Conservation (phyloP, 768 basidiomycete species). For the Hebeloma cylindrosporum region DNA sequence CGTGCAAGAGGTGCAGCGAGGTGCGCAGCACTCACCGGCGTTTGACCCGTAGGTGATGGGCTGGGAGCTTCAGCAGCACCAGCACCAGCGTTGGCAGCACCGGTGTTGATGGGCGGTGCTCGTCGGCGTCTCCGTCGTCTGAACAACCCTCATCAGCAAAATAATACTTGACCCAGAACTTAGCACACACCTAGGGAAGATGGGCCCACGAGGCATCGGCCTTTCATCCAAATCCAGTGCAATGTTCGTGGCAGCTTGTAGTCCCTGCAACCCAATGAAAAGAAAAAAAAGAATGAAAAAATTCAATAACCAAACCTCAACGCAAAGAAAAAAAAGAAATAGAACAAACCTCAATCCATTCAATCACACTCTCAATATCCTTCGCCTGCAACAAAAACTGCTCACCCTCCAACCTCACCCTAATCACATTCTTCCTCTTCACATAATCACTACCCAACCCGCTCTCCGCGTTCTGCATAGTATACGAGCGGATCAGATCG, state of each 20-base stretch:
- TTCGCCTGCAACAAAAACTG: slow-evolving; percentile 93
- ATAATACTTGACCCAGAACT: too few relatives aligned
- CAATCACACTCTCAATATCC: slow-evolving; percentile 81
- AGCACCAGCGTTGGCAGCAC: neutral
- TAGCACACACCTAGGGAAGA: slow-evolving; percentile 72
- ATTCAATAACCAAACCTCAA: neutral
- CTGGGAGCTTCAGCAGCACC: slow-evolving; percentile 1
- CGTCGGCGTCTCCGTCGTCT: slow-evolving; percentile 35
- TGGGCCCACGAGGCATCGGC: slow-evolving; percentile 86
- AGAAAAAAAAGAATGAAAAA: neutral
- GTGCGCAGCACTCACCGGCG: slow-evolving; percentile 20
- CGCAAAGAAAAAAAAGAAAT: slow-evolving; percentile 9
- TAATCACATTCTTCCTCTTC: slow-evolving; percentile 92
- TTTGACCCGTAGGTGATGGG: slow-evolving; percentile 19
- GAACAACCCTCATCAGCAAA: too few relatives aligned
- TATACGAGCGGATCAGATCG: slow-evolving; percentile 69
- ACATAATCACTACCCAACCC: slow-evolving; percentile 93
- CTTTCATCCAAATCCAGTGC: slow-evolving; percentile 90
- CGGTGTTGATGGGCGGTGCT: slow-evolving; percentile 11
- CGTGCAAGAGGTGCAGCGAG: slow-evolving; percentile 19
- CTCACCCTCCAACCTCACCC: slow-evolving; percentile 90
- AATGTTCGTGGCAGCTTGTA: slow-evolving; percentile 92
- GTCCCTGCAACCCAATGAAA: slow-evolving; percentile 45
- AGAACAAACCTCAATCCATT: slow-evolving; percentile 91
- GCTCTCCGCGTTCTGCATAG: slow-evolving; percentile 88